These are phyloP conservation scores for Sarocladium brachiariae DNA, from an alignment of 2,329 filamentous ascomycete species.

Conservation along the genomic window DNA sequence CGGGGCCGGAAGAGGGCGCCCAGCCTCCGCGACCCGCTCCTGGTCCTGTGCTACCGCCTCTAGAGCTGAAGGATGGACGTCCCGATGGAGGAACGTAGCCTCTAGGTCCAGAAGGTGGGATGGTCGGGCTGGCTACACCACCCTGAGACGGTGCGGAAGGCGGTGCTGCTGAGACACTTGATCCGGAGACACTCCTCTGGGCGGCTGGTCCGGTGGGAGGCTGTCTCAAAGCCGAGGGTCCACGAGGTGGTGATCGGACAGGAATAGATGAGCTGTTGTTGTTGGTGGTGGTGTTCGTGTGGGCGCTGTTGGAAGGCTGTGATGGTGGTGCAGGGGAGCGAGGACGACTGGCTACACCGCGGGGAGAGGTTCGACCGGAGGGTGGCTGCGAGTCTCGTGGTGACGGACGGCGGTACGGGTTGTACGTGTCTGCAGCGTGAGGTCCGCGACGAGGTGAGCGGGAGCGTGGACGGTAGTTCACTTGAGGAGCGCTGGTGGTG, in stretches of 20 bases:
- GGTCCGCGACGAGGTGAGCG: conserved; percentile 41
- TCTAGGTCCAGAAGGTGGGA: conserved; percentile 47
- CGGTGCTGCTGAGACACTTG: conserved; percentile 26
- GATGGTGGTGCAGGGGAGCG: conserved; percentile 34
- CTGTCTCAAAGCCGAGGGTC: conserved; percentile 45
- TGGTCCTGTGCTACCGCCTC: conserved; percentile 35
- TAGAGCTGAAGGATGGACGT: conserved; percentile 37
- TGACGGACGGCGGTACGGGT: conserved; percentile 38
- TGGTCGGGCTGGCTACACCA: conserved; percentile 37
- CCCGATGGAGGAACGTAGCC: conserved; percentile 40
- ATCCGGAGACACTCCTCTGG: conserved; percentile 31
- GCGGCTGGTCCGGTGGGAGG: conserved; percentile 39
- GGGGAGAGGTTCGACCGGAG: conserved; percentile 48
- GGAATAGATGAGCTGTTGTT: neutral
- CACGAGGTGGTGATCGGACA: conserved; percentile 44
- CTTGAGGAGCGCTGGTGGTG: conserved; percentile 26
- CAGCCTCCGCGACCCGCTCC: neutral
- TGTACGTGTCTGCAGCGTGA: conserved; percentile 30
- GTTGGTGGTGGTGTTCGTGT: neutral
- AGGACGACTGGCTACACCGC: conserved; percentile 36
- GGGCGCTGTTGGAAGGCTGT: neutral
- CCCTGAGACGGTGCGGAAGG: conserved; percentile 26
- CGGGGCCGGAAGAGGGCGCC: too few relatives aligned
- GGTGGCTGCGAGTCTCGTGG: conserved; percentile 40
- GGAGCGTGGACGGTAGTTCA: conserved; percentile 46